Base-by-base conservation (phyloP, 495 filamentous ascomycete species). In the Lasiosphaeria miniovina region DNA sequence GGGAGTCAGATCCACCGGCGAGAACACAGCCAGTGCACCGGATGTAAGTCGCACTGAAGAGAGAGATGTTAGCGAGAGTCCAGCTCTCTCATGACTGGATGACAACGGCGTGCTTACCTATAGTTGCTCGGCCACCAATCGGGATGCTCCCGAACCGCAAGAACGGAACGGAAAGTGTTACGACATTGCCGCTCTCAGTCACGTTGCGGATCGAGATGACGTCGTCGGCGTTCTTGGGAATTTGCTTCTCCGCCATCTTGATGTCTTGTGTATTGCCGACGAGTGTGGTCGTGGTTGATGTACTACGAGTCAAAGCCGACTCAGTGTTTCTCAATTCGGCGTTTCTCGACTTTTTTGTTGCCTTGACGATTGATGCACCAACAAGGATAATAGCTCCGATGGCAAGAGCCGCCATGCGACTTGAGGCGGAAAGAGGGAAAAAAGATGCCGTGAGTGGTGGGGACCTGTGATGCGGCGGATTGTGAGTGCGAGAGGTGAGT, bases 121-220 rank as follows among this genome's bases (percentile, higher is more conserved):
- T 77, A 11, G 94, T 97, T 58, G 88, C 92, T 64, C 94, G 80
- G 41, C 90, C 92, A 48, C 94, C 94, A 65, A 98, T 80, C 55
- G 90, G 92, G 56, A 96, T 69, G 49, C 72, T 75, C 46, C 91
- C 91, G 65, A 92, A 91, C 12, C 94, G 88, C 50, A 83, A 71
- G 74, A 98, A 98, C 15, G 94, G 94, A 2, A 89, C 77, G 8
- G 90, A 94, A 69, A 92, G 80, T 32, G 89, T 96, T 34, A 88
- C 83, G 63, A 98, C 84, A 56, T 88, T 84, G 2, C 91, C 88
- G 24, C 24, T 24, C 24, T 24, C 24, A 4, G 86, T 88, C 60
- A 96, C 75, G 61, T 88, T 77, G 57, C 94, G 90, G 63, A 96
- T 91, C 12, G 96, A 89, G 87, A 96, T 94, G 49, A 90, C 83